These are phyloP conservation scores for Rhynchosporium graminicola DNA, from an alignment of 2,329 filamentous ascomycete species.

Conservation along the genomic window DNA sequence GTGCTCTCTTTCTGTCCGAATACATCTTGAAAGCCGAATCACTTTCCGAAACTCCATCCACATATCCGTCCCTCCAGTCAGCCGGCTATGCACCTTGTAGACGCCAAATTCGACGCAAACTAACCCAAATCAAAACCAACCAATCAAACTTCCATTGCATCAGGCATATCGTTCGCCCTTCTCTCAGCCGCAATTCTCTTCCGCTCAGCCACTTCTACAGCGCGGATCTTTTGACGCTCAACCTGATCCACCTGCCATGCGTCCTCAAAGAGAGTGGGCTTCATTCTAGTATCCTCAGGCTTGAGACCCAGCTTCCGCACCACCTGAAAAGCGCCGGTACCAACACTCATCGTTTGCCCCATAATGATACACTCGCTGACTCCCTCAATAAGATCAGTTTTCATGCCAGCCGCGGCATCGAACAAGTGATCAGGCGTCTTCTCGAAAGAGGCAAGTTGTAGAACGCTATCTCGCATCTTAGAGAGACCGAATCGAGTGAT, in stretches of 20 bases:
- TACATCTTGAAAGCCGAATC: background rate
- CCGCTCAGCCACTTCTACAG: slow-evolving; percentile 2
- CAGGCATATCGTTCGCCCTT: background rate
- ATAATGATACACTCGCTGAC: slow-evolving; percentile 98
- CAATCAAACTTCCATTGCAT: slow-evolving; percentile 14
- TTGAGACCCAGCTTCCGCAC: slow-evolving; percentile 73
- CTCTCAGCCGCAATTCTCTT: slow-evolving; percentile 16
- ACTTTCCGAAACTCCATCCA: background rate
- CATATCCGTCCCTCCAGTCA: slow-evolving; percentile 4
- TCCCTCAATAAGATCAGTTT: slow-evolving; percentile 88
- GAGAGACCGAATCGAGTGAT: slow-evolving; percentile 95
- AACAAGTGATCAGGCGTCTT: slow-evolving; percentile 98
- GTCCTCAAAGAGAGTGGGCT: slow-evolving; percentile 70
- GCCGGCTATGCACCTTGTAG: slow-evolving; percentile 20
- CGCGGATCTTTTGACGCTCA: slow-evolving; percentile 34
- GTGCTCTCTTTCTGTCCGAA: background rate
- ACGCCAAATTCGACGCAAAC: background rate
- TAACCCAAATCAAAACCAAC: background rate
- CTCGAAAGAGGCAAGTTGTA: slow-evolving; percentile 94
- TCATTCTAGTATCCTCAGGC: slow-evolving; percentile 52
- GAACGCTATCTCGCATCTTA: slow-evolving; percentile 92
- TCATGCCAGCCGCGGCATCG: slow-evolving; percentile 88
- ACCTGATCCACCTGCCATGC: slow-evolving; percentile 50
- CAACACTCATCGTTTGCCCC: slow-evolving; percentile 90
- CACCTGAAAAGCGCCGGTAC: slow-evolving; percentile 90